phyloP scores from a whole-genome alignment of 177 flowering plant species.

The Tripterygium wilfordii region DNA sequence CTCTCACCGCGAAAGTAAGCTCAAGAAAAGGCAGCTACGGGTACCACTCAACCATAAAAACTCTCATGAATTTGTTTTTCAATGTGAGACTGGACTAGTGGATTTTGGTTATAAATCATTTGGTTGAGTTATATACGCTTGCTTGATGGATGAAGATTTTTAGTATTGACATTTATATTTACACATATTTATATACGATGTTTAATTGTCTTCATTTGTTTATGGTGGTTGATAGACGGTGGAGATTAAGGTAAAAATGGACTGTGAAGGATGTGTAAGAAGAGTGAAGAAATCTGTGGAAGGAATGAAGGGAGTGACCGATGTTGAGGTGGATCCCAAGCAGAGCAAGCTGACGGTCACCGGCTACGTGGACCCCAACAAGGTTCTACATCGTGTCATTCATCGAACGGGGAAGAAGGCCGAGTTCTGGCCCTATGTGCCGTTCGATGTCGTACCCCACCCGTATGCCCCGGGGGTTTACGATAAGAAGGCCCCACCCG shows the following conservation, averaged over 20 bases:
- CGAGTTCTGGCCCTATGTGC: slow-evolving; percentile 57
- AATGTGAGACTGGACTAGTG: too few species aligned
- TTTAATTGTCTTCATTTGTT: neutral
- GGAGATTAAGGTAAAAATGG: slow-evolving; percentile 50
- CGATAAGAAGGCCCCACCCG: slow-evolving; percentile 57
- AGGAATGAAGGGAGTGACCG: slow-evolving; percentile 40
- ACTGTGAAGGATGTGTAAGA: slow-evolving; percentile 57
- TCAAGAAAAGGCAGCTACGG: slow-evolving; percentile 28
- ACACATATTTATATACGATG: neutral
- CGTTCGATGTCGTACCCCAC: slow-evolving; percentile 38
- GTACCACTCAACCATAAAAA: slow-evolving; percentile 4
- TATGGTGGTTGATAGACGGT: slow-evolving; percentile 25
- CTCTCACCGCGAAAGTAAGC: slow-evolving; percentile 7
- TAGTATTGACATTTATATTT: too few species aligned
- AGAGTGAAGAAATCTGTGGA: slow-evolving; percentile 36
- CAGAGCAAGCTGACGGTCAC: slow-evolving; percentile 35
- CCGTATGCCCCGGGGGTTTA: slow-evolving; percentile 49
- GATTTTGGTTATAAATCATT: too few species aligned
- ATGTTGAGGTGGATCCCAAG: slow-evolving; percentile 41
- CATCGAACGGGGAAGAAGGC: slow-evolving; percentile 48
- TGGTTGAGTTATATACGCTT: too few species aligned
- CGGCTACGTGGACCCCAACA: slow-evolving; percentile 54
- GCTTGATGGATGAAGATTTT: too few species aligned
- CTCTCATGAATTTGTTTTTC: neutral
- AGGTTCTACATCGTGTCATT: slow-evolving; percentile 35